Percentiles rank a stretch among this genome's conserved stretches.
phyloP scores from a whole-genome alignment of 1,284 basidiomycete species.

The Sanghuangporus baumii region DNA sequence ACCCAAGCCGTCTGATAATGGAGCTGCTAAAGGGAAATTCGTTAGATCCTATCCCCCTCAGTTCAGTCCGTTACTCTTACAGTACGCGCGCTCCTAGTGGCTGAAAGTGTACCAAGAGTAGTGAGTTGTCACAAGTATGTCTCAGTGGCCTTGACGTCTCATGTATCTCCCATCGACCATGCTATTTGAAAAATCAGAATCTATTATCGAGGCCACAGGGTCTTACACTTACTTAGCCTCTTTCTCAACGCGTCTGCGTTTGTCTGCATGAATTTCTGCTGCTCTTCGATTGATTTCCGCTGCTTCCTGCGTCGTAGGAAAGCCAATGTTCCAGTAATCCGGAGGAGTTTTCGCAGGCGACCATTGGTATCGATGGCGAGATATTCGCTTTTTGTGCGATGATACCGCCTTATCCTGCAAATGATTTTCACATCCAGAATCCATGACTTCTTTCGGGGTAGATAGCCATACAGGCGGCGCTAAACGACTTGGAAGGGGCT shows the following conservation, averaged over 20 bases:
- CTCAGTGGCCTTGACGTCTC: neutral
- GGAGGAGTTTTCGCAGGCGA: constrained; percentile 72
- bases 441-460: neutral
- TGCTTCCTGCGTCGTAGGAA: constrained; percentile 80
- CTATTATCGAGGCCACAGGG: neutral
- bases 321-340: constrained; percentile 84
- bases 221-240: constrained; percentile 46
- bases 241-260: constrained; percentile 47
- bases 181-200: constrained; percentile 1
- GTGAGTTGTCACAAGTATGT: neutral
- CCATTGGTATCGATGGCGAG: constrained; percentile 75
- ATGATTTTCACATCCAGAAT: neutral
- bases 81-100: neutral
- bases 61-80: constrained; percentile 12
- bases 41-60: constrained; percentile 10
- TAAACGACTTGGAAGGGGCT: constrained; percentile 5
- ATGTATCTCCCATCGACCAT: constrained; percentile 3
- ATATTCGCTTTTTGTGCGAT: constrained; percentile 66
- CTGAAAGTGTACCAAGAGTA: neutral
- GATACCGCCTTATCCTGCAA: neutral
- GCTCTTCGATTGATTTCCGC: constrained; percentile 69
- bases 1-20: neutral
- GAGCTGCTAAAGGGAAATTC: constrained; percentile 4
- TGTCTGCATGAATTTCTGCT: constrained; percentile 61
- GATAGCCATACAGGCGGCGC: constrained; percentile 14